A percentile compares a stretch with the other conserved stretches of the same genome.
Evolutionary conservation across 2,329 filamentous ascomycete species (phyloP).

Genomic region (Leptodontidium sp.): DNA sequence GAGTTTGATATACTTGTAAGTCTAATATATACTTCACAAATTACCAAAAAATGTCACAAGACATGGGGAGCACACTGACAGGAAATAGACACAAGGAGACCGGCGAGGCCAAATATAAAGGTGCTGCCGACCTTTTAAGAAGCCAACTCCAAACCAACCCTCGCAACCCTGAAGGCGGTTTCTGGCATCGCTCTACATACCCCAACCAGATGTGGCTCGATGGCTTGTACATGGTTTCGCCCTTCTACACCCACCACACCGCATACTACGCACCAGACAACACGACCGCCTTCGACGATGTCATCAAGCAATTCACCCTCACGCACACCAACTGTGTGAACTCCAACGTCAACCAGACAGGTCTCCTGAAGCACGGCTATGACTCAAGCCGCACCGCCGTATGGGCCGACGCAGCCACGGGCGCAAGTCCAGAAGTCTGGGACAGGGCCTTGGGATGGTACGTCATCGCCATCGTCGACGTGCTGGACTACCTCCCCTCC

Average conservation of each 20-base stretch:
- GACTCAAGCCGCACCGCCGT: slow-evolving; percentile 47
- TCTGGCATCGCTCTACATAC: slow-evolving; percentile 55
- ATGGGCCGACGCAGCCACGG: slow-evolving; percentile 49
- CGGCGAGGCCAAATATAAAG: slow-evolving; percentile 56
- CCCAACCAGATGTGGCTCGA: slow-evolving; percentile 63
- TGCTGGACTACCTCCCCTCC: slow-evolving; percentile 44
- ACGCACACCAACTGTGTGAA: slow-evolving; percentile 40
- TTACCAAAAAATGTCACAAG: too few relatives aligned
- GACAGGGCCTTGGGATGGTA: slow-evolving; percentile 51
- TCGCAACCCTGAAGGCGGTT: slow-evolving; percentile 58
- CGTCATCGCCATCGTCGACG: slow-evolving; percentile 50
- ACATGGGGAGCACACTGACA: background rate
- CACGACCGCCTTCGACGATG: slow-evolving; percentile 43
- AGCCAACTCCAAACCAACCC: slow-evolving; percentile 57
- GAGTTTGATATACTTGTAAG: slow-evolving; percentile 26
- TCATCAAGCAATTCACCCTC: slow-evolving; percentile 42
- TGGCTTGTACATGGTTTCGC: slow-evolving; percentile 58
- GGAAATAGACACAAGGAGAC: slow-evolving; percentile 41
- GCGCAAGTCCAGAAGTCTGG: slow-evolving; percentile 51
- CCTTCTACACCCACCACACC: slow-evolving; percentile 43
- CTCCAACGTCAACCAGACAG: slow-evolving; percentile 32
- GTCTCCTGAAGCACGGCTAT: slow-evolving; percentile 49
- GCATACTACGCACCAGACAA: slow-evolving; percentile 40
- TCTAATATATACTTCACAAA: background rate
- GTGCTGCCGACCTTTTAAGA: slow-evolving; percentile 56